Conservation (phyloP, 768 basidiomycete species). For the Amylocystis lapponica region DNA sequence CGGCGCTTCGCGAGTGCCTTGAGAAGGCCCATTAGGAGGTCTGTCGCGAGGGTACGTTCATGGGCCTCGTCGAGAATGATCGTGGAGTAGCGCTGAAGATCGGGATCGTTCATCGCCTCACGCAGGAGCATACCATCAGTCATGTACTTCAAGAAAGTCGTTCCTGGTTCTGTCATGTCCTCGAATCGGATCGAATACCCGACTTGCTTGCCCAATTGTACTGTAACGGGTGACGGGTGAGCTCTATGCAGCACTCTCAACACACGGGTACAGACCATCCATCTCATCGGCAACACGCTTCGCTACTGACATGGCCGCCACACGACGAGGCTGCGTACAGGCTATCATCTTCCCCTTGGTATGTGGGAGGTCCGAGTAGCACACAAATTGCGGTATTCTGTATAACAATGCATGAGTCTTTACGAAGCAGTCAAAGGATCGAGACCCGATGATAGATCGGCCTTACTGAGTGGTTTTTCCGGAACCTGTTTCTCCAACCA, state of each 20-base stretch:
- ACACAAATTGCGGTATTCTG: conserved; percentile 96
- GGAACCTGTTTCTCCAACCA: conserved; percentile 93
- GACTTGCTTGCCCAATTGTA: conserved; percentile 89
- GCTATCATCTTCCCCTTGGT: conserved; percentile 87
- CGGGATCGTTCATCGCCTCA: conserved; percentile 96
- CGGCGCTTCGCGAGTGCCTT: conserved; percentile 80
- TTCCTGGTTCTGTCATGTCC: conserved; percentile 86
- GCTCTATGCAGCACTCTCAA: not conserved
- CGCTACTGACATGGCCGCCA: conserved; percentile 97
- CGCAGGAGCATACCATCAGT: conserved; percentile 99
- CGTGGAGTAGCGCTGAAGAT: conserved; percentile 85
- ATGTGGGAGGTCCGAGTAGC: conserved; percentile 89
- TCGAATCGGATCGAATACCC: conserved; percentile 99
- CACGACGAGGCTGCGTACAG: conserved; percentile 94
- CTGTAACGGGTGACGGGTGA: conserved; percentile 33
- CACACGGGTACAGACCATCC: conserved; percentile 64
- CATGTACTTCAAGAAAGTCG: conserved; percentile 98
- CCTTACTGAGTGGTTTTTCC: conserved; percentile 94
- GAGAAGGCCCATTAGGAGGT: conserved; percentile 96
- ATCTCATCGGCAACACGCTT: conserved; percentile 99
- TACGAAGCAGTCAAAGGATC: conserved; percentile 12
- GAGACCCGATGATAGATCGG: not conserved
- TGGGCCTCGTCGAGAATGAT: conserved; percentile 99
- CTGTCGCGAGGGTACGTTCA: conserved; percentile 95
- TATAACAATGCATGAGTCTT: conserved; percentile 5